A percentile compares a stretch with the other conserved stretches of the same genome.
These are phyloP conservation scores for Rhodomyrtus tomentosa DNA, from an alignment of 345 rosid genomes.

Conservation along the genomic window DNA sequence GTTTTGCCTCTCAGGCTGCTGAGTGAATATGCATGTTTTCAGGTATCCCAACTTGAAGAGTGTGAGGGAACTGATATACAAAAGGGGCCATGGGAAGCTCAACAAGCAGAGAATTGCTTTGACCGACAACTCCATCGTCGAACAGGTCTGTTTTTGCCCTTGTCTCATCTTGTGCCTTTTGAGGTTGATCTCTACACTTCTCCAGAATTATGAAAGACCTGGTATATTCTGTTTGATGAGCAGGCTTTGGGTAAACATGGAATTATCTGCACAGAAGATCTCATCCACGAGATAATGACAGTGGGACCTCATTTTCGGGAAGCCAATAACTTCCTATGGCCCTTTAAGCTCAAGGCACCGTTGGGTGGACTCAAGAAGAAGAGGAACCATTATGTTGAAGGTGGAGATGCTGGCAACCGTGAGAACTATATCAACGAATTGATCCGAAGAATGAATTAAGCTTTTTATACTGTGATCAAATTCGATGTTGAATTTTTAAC, in stretches of 20 bases:
- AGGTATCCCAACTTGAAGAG: conserved; percentile 84
- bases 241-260: conserved; percentile 59
- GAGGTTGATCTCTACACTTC: background rate
- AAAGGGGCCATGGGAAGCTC: conserved; percentile 71
- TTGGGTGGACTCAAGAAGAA: conserved; percentile 72
- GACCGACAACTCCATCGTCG: conserved; percentile 58
- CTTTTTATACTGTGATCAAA: background rate
- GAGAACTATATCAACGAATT: conserved; percentile 67
- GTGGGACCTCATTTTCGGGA: conserved; percentile 85
- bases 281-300: conserved; percentile 77
- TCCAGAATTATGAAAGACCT: background rate
- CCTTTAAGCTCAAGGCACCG: conserved; percentile 73
- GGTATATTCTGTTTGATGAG: background rate
- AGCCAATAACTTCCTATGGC: conserved; percentile 83
- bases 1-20: background rate
- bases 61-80: conserved; percentile 68
- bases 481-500: background rate
- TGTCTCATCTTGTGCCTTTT: background rate
- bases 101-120: conserved; percentile 50
- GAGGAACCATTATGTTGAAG: conserved; percentile 81
- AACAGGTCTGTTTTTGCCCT: conserved; percentile 24
- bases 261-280: conserved; percentile 65
- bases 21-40: background rate
- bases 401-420: conserved; percentile 85
- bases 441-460: conserved; percentile 73